Evolutionary conservation across 1,284 basidiomycete species (phyloP).

Genomic region (Microbotryum intermedium): DNA sequence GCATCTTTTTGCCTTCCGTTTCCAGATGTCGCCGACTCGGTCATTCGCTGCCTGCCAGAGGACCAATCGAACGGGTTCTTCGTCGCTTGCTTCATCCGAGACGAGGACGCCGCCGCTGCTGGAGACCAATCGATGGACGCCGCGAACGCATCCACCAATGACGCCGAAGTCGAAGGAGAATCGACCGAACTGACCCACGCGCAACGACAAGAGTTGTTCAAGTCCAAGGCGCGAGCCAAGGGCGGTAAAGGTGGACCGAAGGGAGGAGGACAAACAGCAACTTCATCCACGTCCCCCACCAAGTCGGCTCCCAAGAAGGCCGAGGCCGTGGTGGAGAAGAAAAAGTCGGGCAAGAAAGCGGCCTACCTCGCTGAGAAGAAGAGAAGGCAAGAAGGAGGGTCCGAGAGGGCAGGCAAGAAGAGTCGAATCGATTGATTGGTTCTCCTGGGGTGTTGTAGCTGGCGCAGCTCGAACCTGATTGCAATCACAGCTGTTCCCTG

Average conservation of each 20-base stretch:
- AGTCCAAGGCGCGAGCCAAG: constrained; percentile 6
- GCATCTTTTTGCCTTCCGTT: too few species aligned
- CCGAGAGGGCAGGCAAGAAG: constrained; percentile 2
- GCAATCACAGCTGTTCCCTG: too few species aligned
- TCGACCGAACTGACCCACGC: background rate
- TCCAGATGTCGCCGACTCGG: constrained; percentile 54
- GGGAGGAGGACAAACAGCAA: background rate
- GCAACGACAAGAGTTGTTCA: background rate
- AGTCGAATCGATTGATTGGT: too few species aligned
- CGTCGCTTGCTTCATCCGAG: constrained; percentile 69
- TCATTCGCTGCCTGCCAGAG: constrained; percentile 74
- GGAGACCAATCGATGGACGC: background rate
- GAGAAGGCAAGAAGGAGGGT: background rate
- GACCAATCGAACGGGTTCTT: constrained; percentile 93
- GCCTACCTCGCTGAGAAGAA: constrained; percentile 3
- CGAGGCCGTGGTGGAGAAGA: background rate
- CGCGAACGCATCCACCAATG: background rate
- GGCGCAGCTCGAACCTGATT: too few species aligned
- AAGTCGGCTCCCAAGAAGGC: background rate
- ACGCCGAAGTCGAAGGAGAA: background rate
- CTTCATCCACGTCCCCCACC: background rate
- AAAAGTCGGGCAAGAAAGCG: constrained; percentile 12
- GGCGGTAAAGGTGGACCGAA: constrained; percentile 7
- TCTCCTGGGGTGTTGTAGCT: too few species aligned
- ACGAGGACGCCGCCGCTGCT: background rate